A percentile compares a stretch with the other conserved stretches of the same genome.
Conservation (phyloP, 192 early-diverging fungal species). For the Thamnidium elegans region DNA sequence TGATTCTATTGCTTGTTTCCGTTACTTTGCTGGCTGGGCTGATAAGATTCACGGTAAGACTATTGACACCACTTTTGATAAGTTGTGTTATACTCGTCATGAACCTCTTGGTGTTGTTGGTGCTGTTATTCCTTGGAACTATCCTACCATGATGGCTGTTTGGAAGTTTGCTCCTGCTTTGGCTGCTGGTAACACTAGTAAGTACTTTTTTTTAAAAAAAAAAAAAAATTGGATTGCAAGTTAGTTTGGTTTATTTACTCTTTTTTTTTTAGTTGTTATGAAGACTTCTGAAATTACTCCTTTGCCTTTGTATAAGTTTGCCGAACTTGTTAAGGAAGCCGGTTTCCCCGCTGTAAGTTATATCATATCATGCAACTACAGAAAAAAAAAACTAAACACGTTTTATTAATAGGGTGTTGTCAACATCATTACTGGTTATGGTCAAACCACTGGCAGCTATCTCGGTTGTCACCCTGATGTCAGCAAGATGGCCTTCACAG, state of each 20-base stretch:
- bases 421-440: conserved; percentile 81
- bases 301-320: conserved; percentile 58
- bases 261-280: conserved; percentile 50
- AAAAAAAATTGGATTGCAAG: background rate
- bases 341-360: conserved; percentile 61
- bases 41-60: conserved; percentile 58
- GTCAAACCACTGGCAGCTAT: conserved; percentile 50
- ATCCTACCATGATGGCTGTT: conserved; percentile 57
- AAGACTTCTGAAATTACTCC: conserved; percentile 77
- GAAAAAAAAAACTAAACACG: background rate
- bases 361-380: background rate
- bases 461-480: conserved; percentile 55
- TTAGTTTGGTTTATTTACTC: background rate
- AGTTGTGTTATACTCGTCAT: conserved; percentile 49
- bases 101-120: conserved; percentile 72
- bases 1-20: conserved; percentile 60
- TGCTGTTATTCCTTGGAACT: conserved; percentile 74
- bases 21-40: conserved; percentile 74
- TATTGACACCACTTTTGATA: conserved; percentile 43
- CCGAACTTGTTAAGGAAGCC: conserved; percentile 62
- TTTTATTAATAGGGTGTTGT: conserved; percentile 58
- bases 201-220: conserved; percentile 7
- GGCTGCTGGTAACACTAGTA: conserved; percentile 63
- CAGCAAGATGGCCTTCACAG: conserved; percentile 57
- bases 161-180: conserved; percentile 83